Base-by-base conservation (phyloP, 2,329 filamentous ascomycete genomes). In the Penicillium janthinellum region DNA sequence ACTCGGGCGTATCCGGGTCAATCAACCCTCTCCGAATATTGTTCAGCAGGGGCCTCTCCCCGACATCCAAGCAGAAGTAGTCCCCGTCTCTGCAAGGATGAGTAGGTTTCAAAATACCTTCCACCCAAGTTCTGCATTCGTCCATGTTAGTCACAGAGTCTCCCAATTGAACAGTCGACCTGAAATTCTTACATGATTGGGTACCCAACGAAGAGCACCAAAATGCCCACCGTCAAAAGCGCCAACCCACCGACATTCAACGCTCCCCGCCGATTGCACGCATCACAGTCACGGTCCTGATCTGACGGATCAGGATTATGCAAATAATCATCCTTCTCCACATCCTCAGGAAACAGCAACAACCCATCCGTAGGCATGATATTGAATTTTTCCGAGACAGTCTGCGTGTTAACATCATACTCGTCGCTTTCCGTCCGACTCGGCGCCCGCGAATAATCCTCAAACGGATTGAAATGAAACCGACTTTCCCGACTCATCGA, bases 351-450 rank as follows among this genome's bases (percentile, higher is more conserved):
- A 66, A 88, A 90, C 20, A 90, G 76, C 42, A 91, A 72, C 54
- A 90, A 75, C 5, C 87, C 87, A 14, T 87, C 84, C 2, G 86
- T 88, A 0, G 88, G 88, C 71, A 85, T 80, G 55, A 91, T 90
- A 70, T 89, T 90, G 74, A 88, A 90, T 73, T 90, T 90, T 69
- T 90, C 86, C 15, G 86, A 86, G 3, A 90, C 88, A 1, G 88
- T 90, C 76, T 90, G 88, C 0, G 88, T 90, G 68, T 89, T 90
- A 55, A 90, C 76, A 67, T 82, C 80, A 20, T 88, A 84, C 28
- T 89, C 86, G 48, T 89, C 86, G 67, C 86, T 89, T n/a, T 82
- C 85, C 20, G 83, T 79, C 61, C 84, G 77, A 52, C 86, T 88
- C 1, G 83, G 83, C 12, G 83, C 80, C 64, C 82, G 78, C 4